Evolutionary conservation across 164 flowering plant species (phyloP), one percentile per base, ranked within the genome.

Genomic region (Magnolia changhungtana): DNA sequence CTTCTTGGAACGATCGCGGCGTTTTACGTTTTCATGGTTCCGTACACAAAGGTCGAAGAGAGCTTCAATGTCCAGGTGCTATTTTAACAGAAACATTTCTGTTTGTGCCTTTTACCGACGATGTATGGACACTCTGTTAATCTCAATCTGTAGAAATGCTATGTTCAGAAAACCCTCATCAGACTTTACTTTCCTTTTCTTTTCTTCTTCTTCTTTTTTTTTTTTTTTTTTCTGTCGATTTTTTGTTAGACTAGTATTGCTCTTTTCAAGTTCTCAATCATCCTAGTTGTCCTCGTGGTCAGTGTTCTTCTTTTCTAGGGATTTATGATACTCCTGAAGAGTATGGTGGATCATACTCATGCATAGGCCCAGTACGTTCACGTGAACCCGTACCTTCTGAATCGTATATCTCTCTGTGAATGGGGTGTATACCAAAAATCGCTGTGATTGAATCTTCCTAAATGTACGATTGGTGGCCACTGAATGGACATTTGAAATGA

Each of bases 41-140:
- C 99, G 0, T 96, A 90, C 79, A 96, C 99, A 0, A 96, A 96
- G 77, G 99, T 94, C 50, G 99, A 96, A 87, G 99, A 94, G 81
- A 96, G 99, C 86, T 96, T 96, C 84, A 96, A 94, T 74, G 85
- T 96, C 78, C 99, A 94, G 99, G 99, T 91, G 65, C 21, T 73
- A 20, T 24, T 37, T 37, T 37, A 37, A 37, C 6, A 37, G 6
- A 37, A 37, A 37, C 23, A 23, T 24, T 69, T 72, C 45, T 18
- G n/a, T 19, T 66, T 78, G 20, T 24, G 23, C 14, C 27, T 73
- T 45, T 20, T 67, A 7, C 45, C 23, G 50, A 37, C 5, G 45
- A 37, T 37, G 45, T 37, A 4, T 37, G 45, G 45, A 37, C 18
- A 55, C 61, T 55, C 61, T 55, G 3, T 11, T 55, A 10, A 55